phyloP scores from a whole-genome alignment of 331 rosid species.

The Malus hybrid region DNA sequence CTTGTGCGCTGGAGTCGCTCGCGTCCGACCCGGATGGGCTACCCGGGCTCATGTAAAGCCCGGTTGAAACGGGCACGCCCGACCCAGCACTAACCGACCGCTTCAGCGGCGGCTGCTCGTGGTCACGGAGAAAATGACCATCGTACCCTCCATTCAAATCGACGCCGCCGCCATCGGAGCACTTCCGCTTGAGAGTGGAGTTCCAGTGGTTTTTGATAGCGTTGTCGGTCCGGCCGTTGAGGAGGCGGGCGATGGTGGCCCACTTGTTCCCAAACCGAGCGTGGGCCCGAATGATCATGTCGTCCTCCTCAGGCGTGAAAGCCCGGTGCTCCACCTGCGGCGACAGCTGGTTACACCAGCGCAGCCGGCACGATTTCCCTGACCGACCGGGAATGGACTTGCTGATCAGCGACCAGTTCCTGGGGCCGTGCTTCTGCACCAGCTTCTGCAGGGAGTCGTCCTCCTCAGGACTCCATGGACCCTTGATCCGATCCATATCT shows the following conservation, averaged over 20 bases:
- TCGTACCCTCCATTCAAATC: neutral
- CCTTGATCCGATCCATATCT: slow-evolving; percentile 89
- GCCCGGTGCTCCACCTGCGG: slow-evolving; percentile 95
- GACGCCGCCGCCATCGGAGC: slow-evolving; percentile 17
- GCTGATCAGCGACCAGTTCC: slow-evolving; percentile 90
- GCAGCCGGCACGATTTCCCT: slow-evolving; percentile 83
- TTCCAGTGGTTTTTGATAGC: slow-evolving; percentile 98
- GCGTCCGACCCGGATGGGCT: slow-evolving; percentile 84
- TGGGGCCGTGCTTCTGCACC: slow-evolving; percentile 65
- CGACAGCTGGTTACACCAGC: slow-evolving; percentile 94
- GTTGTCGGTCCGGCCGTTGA: slow-evolving; percentile 90
- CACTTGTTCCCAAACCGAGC: slow-evolving; percentile 93
- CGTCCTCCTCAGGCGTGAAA: slow-evolving; percentile 77
- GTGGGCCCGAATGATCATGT: slow-evolving; percentile 68
- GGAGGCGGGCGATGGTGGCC: slow-evolving; percentile 86
- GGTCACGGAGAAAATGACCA: slow-evolving; percentile 5
- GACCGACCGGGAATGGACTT: slow-evolving; percentile 79
- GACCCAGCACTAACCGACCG: slow-evolving; percentile 69
- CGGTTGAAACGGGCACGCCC: slow-evolving; percentile 53
- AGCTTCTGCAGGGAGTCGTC: slow-evolving; percentile 59
- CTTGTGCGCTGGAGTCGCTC: slow-evolving; percentile 64
- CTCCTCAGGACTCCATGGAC: slow-evolving; percentile 97
- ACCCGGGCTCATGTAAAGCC: slow-evolving; percentile 57
- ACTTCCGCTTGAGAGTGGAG: slow-evolving; percentile 85
- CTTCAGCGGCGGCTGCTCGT: slow-evolving; percentile 42